Percentiles rank a stretch among this genome's conserved stretches.
phyloP scores from a whole-genome alignment of 768 basidiomycete genomes.

The Phanerochaete sordida region DNA sequence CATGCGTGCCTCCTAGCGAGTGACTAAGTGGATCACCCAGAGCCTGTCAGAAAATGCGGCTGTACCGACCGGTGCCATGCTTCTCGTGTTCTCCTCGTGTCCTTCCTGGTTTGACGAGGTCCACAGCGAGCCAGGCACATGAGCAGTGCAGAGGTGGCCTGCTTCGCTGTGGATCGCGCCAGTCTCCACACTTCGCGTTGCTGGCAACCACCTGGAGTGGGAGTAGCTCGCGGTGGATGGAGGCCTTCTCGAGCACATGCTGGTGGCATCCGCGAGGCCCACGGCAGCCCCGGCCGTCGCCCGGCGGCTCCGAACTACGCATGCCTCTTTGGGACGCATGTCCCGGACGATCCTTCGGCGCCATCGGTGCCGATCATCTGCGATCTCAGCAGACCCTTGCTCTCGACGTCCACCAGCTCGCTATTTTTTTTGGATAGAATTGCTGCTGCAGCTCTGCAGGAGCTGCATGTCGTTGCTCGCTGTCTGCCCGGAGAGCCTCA shows the following conservation, averaged over 20 bases:
- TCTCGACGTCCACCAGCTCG: no score
- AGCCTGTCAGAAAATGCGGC: background rate
- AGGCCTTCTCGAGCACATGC: background rate
- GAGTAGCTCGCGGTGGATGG: background rate
- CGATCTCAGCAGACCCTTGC: no score
- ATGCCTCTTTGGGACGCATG: background rate
- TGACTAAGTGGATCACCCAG: background rate
- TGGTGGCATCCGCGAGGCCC: background rate
- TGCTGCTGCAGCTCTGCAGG: no score
- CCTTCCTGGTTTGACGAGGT: background rate
- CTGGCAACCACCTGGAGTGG: background rate
- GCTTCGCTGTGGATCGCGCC: background rate
- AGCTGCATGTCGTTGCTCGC: no score
- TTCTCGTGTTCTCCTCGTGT: background rate
- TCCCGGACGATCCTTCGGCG: no score
- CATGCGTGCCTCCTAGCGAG: background rate
- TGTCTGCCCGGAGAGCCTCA: no score
- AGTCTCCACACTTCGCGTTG: background rate
- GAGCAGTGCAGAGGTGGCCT: background rate
- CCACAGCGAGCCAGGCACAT: slow-evolving; percentile 1
- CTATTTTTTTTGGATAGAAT: no score
- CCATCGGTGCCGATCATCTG: no score
- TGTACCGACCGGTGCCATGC: background rate
- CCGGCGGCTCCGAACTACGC: background rate
- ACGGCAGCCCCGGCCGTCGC: background rate